These are phyloP conservation scores for Wickerhamiella infanticola DNA, from an alignment of 1,139 yeast genomes.

Conservation along the genomic window DNA sequence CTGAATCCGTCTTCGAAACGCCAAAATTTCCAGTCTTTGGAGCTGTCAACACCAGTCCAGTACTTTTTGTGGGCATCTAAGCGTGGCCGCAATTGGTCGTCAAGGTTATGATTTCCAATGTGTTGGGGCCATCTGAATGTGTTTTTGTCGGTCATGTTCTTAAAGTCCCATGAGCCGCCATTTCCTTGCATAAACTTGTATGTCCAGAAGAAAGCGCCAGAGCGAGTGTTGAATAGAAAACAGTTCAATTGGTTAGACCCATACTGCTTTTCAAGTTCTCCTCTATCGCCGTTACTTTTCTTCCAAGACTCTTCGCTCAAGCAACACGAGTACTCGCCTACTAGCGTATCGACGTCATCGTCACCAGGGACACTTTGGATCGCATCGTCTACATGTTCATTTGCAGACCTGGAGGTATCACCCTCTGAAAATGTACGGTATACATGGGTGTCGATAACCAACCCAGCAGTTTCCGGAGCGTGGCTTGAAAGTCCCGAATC, in stretches of 20 bases:
- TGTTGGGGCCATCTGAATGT: conserved; percentile 27
- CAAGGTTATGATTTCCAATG: conserved; percentile 19
- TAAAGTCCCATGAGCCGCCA: conserved; percentile 95
- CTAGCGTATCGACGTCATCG: conserved; percentile 50
- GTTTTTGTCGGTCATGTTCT: conserved; percentile 58
- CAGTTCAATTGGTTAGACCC: conserved; percentile 28
- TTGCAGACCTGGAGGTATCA: conserved; percentile 53
- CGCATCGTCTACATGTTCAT: conserved; percentile 33
- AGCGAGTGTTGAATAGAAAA: conserved; percentile 37
- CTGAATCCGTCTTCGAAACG: conserved; percentile 63
- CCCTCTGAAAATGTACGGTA: conserved; percentile 73
- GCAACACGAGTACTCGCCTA: conserved; percentile 89
- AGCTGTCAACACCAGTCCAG: conserved; percentile 48
- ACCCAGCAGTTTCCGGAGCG: conserved; percentile 28
- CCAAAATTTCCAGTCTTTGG: conserved; percentile 62
- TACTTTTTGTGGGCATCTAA: conserved; percentile 39
- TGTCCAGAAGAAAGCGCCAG: conserved; percentile 85
- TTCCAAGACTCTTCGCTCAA: conserved; percentile 64
- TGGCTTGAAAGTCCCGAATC: conserved; percentile 21
- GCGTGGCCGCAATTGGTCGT: conserved; percentile 29
- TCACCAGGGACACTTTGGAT: conserved; percentile 15
- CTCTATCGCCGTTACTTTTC: conserved; percentile 29
- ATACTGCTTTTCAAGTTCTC: conserved; percentile 29
- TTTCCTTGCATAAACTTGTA: conserved; percentile 72
- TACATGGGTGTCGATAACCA: conserved; percentile 69